These are phyloP conservation scores for Globisporangium splendens DNA, from an alignment of 352 stramenopile genomes.

Conservation along the genomic window DNA sequence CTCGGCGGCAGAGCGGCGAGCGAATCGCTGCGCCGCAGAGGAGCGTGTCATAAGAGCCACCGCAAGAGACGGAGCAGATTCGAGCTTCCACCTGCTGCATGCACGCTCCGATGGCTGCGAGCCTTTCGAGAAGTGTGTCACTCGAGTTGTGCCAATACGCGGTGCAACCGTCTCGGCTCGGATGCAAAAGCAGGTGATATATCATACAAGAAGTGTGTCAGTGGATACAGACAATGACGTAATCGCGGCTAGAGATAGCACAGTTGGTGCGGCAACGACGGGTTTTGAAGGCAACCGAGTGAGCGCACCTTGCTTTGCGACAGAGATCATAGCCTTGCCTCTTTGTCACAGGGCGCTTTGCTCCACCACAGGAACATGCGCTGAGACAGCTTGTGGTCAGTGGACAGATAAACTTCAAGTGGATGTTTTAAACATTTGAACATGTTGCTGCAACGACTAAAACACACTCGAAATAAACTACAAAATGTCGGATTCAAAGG, in stretches of 20 bases:
- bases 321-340: background rate
- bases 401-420: background rate
- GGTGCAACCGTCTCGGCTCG: background rate
- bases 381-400: background rate
- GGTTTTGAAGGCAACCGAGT: background rate
- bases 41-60: slow-evolving; percentile 2
- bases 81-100: background rate
- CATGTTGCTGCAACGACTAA: no score
- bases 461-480: background rate
- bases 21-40: background rate
- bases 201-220: no score
- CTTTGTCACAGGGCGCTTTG: background rate
- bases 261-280: background rate
- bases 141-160: background rate
- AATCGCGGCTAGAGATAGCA: background rate
- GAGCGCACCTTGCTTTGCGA: background rate
- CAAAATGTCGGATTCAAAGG: background rate
- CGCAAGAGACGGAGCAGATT: slow-evolving; percentile 7
- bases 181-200: no score
- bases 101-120: background rate
- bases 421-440: background rate
- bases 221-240: background rate
- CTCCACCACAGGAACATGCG: background rate
- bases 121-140: background rate
- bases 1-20: background rate